phyloP scores from a whole-genome alignment of 768 basidiomycete genomes.

The Lactarius sp. region DNA sequence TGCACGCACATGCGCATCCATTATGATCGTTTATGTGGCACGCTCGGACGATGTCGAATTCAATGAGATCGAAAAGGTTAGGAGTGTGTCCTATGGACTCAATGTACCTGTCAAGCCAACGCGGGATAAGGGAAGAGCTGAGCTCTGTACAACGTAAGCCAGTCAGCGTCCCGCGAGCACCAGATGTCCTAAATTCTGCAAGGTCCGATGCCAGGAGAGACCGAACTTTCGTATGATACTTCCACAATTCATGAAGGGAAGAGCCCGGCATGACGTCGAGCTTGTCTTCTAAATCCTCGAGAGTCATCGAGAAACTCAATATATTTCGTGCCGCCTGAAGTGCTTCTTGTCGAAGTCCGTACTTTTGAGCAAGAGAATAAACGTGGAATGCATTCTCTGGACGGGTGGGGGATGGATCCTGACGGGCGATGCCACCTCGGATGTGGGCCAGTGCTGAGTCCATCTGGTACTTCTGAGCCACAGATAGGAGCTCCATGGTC shows the following conservation, averaged over 20 bases:
- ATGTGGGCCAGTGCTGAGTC: neutral
- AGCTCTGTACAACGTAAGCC: neutral
- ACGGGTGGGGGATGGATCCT: neutral
- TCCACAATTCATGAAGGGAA: slow-evolving; percentile 3
- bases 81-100: neutral
- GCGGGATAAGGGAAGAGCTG: neutral
- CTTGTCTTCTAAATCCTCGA: neutral
- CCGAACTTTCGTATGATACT: neutral
- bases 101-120: slow-evolving; percentile 4
- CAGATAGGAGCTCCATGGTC: slow-evolving; percentile 3
- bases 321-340: neutral
- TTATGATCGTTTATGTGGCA: neutral
- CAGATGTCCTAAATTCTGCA: neutral
- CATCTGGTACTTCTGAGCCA: slow-evolving; percentile 10
- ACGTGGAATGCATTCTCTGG: neutral
- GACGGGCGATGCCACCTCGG: neutral
- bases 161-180: neutral
- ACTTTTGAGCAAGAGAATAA: slow-evolving; percentile 5
- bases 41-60: neutral
- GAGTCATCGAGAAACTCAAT: neutral
- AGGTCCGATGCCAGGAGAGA: neutral
- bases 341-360: neutral
- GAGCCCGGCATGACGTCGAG: neutral
- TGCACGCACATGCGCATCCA: neutral
- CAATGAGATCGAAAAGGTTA: neutral